Base-by-base conservation (phyloP, 805 yeast species). In the Candida alai region DNA sequence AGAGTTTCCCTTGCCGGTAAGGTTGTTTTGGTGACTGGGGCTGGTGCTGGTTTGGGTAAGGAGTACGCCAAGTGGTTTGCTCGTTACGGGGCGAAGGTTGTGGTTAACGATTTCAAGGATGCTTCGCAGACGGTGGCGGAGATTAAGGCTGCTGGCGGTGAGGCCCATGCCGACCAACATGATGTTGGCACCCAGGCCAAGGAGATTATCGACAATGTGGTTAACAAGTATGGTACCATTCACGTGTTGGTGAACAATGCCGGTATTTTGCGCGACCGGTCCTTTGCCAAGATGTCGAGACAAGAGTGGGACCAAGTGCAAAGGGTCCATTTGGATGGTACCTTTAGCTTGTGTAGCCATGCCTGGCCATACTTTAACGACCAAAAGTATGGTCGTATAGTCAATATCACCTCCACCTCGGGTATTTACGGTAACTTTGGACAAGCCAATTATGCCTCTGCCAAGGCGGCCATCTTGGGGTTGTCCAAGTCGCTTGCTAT, bases 391-490 rank as follows among this genome's bases (percentile, higher is more conserved):
- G 97, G 97, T 48, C 73, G 78, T 44, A 80, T 90, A 37, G 75
- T 90, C 47, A 90, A 90, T 62, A 85, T 95, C 28, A 75, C 97
- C 16, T 88, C 96, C 13, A 90, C 97, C 7, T 88, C 97, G 2
- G 98, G 97, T 45, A 88, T 90, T 48, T 90, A 90, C 60, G 98
- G 98, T 44, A 87, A 84, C 68, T 90, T 90, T 65, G 98, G 98
- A 33, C 98, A 90, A 66, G 86, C 96, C 25, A 90, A 90, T 68
- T 90, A 90, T 61, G 80, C 96, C 14, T 79, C 97, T 20, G 97
- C 97, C 29, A 90, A 90, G 67, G 78, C 84, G 34, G 97, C 87
- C 16, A 78, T 90, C 43, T 63, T 88, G 31, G 96, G 96, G 12
- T 74, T 90, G 48, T 74, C 96, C 25, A 79, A 76, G 60, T 82